phyloP scores from a whole-genome alignment of 1,284 basidiomycete species.

The Schizopora paradoxa region DNA sequence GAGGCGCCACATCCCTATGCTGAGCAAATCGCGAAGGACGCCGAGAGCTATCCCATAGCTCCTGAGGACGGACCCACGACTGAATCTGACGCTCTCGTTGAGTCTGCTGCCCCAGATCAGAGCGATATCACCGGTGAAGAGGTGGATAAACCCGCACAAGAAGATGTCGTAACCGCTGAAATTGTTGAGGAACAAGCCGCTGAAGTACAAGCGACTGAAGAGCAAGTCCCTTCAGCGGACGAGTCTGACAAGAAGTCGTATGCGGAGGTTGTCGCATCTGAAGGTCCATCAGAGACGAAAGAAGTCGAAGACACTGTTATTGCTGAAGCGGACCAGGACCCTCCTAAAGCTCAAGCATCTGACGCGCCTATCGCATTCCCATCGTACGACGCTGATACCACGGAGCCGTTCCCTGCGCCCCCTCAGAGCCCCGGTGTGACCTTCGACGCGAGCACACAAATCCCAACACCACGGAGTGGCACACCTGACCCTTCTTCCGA shows the following conservation, averaged over 20 bases:
- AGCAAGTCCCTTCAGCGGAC: too few species aligned
- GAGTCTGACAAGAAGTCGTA: too few species aligned
- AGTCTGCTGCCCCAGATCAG: neutral
- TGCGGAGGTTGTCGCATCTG: slow-evolving; percentile 23
- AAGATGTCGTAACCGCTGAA: slow-evolving; percentile 10
- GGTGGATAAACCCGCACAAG: slow-evolving; percentile 16
- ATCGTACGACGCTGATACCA: slow-evolving; percentile 10
- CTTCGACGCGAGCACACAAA: slow-evolving; percentile 31
- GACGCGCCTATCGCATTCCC: slow-evolving; percentile 26
- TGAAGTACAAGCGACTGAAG: slow-evolving; percentile 12
- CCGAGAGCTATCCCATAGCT: slow-evolving; percentile 11
- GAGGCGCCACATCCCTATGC: slow-evolving; percentile 35
- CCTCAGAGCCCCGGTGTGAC: slow-evolving; percentile 29
- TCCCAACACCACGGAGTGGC: slow-evolving; percentile 37
- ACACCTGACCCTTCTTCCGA: slow-evolving; percentile 68
- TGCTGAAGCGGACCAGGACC: neutral
- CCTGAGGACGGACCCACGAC: slow-evolving; percentile 12
- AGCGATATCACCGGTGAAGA: slow-evolving; percentile 5
- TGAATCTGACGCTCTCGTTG: neutral
- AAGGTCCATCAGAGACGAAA: slow-evolving; percentile 24
- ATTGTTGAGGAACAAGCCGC: slow-evolving; percentile 8
- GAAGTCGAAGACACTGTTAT: slow-evolving; percentile 9
- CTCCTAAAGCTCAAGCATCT: neutral
- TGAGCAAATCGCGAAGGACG: neutral
- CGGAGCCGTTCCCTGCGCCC: slow-evolving; percentile 12